phyloP scores from a whole-genome alignment of 2,329 filamentous ascomycete species.

The Harringtonia lauricola region DNA sequence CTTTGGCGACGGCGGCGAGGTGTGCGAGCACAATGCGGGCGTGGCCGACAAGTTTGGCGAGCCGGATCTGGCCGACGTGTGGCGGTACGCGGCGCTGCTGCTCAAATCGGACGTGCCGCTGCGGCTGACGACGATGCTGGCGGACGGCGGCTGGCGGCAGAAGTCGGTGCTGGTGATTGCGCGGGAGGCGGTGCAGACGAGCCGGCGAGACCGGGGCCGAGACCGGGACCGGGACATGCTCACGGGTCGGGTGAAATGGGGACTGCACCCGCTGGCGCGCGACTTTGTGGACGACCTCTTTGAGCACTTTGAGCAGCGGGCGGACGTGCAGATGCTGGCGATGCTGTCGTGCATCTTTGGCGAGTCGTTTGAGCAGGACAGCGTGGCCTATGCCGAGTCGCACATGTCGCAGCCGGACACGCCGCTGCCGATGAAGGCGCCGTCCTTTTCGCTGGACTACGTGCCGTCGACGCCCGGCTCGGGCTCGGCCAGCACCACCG shows the following conservation, averaged over 20 bases:
- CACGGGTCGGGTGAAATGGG: conserved; percentile 56
- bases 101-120: conserved; percentile 67
- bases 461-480: conserved; percentile 36
- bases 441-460: conserved; percentile 56
- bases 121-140: conserved; percentile 40
- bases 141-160: conserved; percentile 25
- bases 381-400: conserved; percentile 45
- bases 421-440: conserved; percentile 53
- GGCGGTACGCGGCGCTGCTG: conserved; percentile 70
- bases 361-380: conserved; percentile 48
- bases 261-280: conserved; percentile 50
- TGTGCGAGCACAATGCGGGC: conserved; percentile 74
- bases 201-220: conserved; percentile 3
- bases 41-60: conserved; percentile 64
- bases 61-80: conserved; percentile 66
- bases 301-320: conserved; percentile 48
- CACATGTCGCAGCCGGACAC: conserved; percentile 47
- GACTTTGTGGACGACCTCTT: conserved; percentile 53
- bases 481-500: conserved; percentile 5
- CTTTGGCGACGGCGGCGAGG: conserved; percentile 68
- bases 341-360: conserved; percentile 62
- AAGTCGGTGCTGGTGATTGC: conserved; percentile 61
- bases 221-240: conserved; percentile 18
- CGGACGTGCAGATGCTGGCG: conserved; percentile 59
- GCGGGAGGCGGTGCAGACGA: conserved; percentile 36